Conservation (phyloP, 345 rosid species). For the Eucalyptus globulus region DNA sequence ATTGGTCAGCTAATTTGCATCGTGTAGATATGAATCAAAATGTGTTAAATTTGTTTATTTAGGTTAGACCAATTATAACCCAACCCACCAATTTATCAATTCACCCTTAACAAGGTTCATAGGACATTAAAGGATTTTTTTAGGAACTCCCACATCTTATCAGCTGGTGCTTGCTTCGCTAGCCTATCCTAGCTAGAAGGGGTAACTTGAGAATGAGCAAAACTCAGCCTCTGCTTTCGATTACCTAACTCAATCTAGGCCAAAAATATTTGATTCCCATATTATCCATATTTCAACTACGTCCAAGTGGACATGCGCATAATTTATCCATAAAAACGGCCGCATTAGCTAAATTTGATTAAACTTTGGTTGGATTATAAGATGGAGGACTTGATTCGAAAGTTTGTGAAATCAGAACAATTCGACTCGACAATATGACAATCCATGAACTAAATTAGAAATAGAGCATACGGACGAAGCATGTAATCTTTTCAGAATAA, state of each 20-base stretch:
- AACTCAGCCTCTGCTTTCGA: background rate
- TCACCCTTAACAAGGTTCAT: background rate
- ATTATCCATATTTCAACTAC: background rate
- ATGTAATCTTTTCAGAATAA: background rate
- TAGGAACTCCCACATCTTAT: background rate
- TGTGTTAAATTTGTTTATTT: too few species aligned
- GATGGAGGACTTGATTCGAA: background rate
- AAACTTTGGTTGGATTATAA: background rate
- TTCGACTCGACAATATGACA: background rate
- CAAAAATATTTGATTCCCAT: background rate
- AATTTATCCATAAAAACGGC: background rate
- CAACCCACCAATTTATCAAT: too few species aligned
- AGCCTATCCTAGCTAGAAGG: background rate
- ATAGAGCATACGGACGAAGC: accelerated
- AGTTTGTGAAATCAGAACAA: background rate
- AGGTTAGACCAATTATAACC: too few species aligned
- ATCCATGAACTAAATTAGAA: background rate
- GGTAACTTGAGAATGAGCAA: background rate
- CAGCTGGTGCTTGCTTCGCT: accelerated
- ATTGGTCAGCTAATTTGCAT: too few species aligned
- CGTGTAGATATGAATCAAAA: too few species aligned
- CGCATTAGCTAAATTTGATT: background rate
- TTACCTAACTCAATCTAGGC: background rate
- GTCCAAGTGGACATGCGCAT: background rate
- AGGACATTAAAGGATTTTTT: background rate